Base-by-base conservation (phyloP, 495 filamentous ascomycete species). In the Penicillium steckii region DNA sequence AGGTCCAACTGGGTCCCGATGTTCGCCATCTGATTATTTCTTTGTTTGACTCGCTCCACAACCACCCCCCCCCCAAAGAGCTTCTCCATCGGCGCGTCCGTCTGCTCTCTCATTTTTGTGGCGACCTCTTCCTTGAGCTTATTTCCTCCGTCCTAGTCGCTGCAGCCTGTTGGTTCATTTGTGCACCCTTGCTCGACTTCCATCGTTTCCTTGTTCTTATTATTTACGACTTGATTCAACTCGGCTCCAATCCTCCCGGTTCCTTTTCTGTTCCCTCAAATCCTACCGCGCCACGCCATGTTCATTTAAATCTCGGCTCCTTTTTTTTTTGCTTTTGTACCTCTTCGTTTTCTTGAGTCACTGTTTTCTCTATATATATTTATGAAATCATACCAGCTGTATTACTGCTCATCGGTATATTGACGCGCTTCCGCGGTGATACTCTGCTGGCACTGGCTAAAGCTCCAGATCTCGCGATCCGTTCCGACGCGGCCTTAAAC, bases 41-140 rank as follows among this genome's bases (percentile, higher is more conserved):
- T 57, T 57, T 57, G 51, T 57, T 45, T 41, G 25, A 60, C 52
- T 55, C 46, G 59, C 62, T 60, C 59, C 62, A 62, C 56, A n/a
- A n/a, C 40, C 48, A n/a, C 37, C 21, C 33, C 29, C 32, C 33
- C 48, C 15, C 45, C 6, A 7, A 35, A 22, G 27, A 23, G 50
- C 27, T 49, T 21, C 27, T 29, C 50, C 30, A 38, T 38, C 35
- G 13, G 35, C 35, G 35, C 35, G 35, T 38, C 35, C 35, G 35
- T 19, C 18, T 15, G 17, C 35, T 10, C 29, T 32, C 29, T 38
- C 48, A 52, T 48, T 55, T 59, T 59, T 55, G 52, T 29, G 55
- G 48, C 48, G 13, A 43, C 26, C 41, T 32, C 38, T 6, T 4
- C 26, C 41, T 37, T 35, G 21, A 21, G 26, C 30, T 41, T 32